phyloP scores from a whole-genome alignment of 257 asterid genomes.

The Asclepias syriaca region DNA sequence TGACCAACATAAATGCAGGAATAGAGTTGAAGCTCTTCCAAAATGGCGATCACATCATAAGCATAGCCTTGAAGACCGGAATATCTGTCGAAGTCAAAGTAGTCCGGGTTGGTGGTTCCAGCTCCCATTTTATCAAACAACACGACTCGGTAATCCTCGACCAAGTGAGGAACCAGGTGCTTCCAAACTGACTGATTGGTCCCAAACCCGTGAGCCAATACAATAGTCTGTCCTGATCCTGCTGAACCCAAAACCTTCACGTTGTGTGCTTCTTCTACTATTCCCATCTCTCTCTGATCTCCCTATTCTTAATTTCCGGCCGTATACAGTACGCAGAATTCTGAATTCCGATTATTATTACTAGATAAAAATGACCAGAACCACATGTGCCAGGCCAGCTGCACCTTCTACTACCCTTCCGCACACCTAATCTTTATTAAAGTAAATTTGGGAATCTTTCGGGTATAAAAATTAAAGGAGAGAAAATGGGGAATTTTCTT shows the following conservation, averaged over 20 bases:
- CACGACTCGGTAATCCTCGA: slow-evolving; percentile 43
- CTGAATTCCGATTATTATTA: slow-evolving; percentile 5
- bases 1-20: slow-evolving; percentile 65
- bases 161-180: slow-evolving; percentile 60
- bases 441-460: too few species aligned
- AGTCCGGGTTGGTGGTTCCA: slow-evolving; percentile 72
- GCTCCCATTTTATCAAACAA: slow-evolving; percentile 70
- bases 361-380: slow-evolving; percentile 17
- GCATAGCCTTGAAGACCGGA: slow-evolving; percentile 64
- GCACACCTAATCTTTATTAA: too few species aligned
- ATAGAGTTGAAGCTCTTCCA: slow-evolving; percentile 44
- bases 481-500: not conserved
- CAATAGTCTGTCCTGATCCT: slow-evolving; percentile 53
- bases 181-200: slow-evolving; percentile 79
- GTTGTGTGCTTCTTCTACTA: slow-evolving; percentile 70
- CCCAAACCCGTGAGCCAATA: slow-evolving; percentile 72
- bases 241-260: slow-evolving; percentile 54
- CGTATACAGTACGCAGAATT: not conserved
- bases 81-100: slow-evolving; percentile 74
- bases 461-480: not conserved
- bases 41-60: slow-evolving; percentile 52
- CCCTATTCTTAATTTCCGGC: not conserved
- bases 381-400: slow-evolving; percentile 15
- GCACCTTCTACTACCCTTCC: not conserved
- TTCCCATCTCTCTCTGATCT: slow-evolving; percentile 33